Evolutionary conservation across 2,329 filamentous ascomycete species (phyloP), one percentile per base, ranked within the genome.

Genomic region (Fusarium beomiforme): DNA sequence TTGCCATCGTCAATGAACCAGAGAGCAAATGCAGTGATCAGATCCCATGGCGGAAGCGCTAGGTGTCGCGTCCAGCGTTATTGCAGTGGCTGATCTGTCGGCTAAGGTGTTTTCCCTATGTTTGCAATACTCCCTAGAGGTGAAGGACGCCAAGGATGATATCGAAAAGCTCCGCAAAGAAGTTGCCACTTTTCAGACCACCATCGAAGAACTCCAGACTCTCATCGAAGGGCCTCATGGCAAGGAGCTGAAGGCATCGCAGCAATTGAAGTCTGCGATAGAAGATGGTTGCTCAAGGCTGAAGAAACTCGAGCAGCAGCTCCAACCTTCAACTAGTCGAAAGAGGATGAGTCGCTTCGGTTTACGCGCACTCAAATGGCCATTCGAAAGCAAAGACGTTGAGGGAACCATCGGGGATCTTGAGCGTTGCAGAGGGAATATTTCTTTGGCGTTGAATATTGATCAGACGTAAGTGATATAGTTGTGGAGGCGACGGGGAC

Each of bases 311-410:
- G 31, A 31, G 31, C n/a, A n/a, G n/a, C n/a, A n/a, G n/a, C n/a
- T n/a, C n/a, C n/a, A n/a, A n/a, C n/a, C n/a, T n/a, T n/a, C n/a
- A n/a, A n/a, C n/a, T n/a, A n/a, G n/a, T n/a, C n/a, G n/a, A n/a
- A n/a, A n/a, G n/a, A n/a, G n/a, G n/a, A n/a, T n/a, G n/a, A n/a
- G n/a, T n/a, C n/a, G n/a, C n/a, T n/a, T n/a, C n/a, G n/a, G n/a
- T n/a, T n/a, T n/a, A n/a, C n/a, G n/a, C n/a, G 31, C 31, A 10
- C 13, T 47, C 70, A 71, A 29, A 54, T 51, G 50, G 60, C 77
- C 31, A 73, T 33, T 47, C 19, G 8, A 34, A 31, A 31, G 43
- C 43, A 46, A 46, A 10, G 24, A 46, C 19, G 24, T 46, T 29
- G 11, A 44, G 5, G 12, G 7, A 44, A 13, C 8, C 7, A 44